Evolutionary conservation across 2,329 filamentous ascomycete genomes (phyloP).

Genomic region (Sporothrix brasiliensis): DNA sequence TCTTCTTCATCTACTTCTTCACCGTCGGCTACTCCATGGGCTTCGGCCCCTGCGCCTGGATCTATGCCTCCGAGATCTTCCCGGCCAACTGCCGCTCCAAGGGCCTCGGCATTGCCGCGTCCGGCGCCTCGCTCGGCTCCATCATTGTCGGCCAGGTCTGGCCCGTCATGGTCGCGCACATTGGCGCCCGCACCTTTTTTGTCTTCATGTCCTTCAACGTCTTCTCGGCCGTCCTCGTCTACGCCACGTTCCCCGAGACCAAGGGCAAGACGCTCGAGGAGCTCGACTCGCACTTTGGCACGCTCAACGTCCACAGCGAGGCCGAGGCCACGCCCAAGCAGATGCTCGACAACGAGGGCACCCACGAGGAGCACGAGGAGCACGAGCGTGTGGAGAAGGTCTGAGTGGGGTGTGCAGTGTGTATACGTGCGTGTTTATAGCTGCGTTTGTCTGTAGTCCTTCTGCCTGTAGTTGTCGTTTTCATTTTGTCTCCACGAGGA

Average conservation of each 20-base stretch:
- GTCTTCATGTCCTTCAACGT: slow-evolving; percentile 38
- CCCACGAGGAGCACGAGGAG: slow-evolving; percentile 30
- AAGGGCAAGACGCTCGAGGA: slow-evolving; percentile 46
- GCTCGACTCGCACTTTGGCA: slow-evolving; percentile 40
- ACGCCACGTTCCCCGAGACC: slow-evolving; percentile 37
- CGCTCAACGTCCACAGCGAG: slow-evolving; percentile 38
- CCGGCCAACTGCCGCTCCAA: slow-evolving; percentile 36
- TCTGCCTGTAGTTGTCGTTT: neutral
- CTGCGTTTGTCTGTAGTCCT: neutral
- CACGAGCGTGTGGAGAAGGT: slow-evolving; percentile 24
- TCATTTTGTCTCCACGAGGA: neutral
- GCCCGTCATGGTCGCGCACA: slow-evolving; percentile 37
- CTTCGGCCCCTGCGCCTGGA: slow-evolving; percentile 37
- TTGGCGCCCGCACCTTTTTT: slow-evolving; percentile 36
- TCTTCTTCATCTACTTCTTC: slow-evolving; percentile 38
- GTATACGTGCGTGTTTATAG: too few relatives aligned
- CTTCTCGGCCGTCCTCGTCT: slow-evolving; percentile 36
- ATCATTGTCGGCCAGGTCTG: slow-evolving; percentile 37
- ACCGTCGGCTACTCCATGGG: slow-evolving; percentile 37
- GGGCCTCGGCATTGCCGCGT: slow-evolving; percentile 35
- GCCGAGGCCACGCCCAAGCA: slow-evolving; percentile 39
- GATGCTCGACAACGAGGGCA: slow-evolving; percentile 36
- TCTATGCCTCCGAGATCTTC: slow-evolving; percentile 37
- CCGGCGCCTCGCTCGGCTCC: slow-evolving; percentile 35
- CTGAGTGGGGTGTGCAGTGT: neutral